Base-by-base conservation (phyloP, 768 basidiomycete species). In the Roridomyces roridus region DNA sequence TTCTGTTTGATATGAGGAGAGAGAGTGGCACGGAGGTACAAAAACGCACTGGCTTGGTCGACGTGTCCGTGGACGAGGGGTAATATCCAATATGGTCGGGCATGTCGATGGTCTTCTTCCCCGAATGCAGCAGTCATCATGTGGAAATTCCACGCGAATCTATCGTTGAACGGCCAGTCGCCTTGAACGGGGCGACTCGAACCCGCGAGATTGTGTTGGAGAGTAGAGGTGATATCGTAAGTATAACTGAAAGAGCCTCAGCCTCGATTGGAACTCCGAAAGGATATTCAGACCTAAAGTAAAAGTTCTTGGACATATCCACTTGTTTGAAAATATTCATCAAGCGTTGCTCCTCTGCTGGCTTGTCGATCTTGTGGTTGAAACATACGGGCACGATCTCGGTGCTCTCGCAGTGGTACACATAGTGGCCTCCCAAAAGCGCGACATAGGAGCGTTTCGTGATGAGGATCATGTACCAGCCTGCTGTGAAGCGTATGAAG, bases 251-350 rank as follows among this genome's bases (percentile, higher is more conserved):
- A 34, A 2, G 14, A 20, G 61, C 35, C 51, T 57, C 40, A 65
- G 47, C 36, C 18, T 25, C 28, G 40, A 52, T 28, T 12, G 4
- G 25, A 20, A 5, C 35, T 31, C 7, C 18, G 20, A 40, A 1
- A 7, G 1, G 20, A 4, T 35, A 12, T 31, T 28, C 49, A 55
- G 25, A 55, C 93, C 92, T 95, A 74, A 98, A 98, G 75, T 98
- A 99, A 70, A 98, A 98, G 76, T 98, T 98, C 76, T 98, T 98
- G n/a, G 91, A 89, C 82, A 98, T 86, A 67, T 99, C 96, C 1
- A 98, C 95, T 71, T 96, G 93, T 69, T 94, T 95, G 79, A 98
- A 99, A 9, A 92, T 85, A 57, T 86, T 89, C 77, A 96, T 85
- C 29, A 95, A 79, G 9, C 93, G 86, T 66, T 91, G 90, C 68